Percentiles rank a stretch among this genome's conserved stretches.
Evolutionary conservation across 2,329 filamentous ascomycete species (phyloP).

Genomic region (Nigrospora sphaerica): DNA sequence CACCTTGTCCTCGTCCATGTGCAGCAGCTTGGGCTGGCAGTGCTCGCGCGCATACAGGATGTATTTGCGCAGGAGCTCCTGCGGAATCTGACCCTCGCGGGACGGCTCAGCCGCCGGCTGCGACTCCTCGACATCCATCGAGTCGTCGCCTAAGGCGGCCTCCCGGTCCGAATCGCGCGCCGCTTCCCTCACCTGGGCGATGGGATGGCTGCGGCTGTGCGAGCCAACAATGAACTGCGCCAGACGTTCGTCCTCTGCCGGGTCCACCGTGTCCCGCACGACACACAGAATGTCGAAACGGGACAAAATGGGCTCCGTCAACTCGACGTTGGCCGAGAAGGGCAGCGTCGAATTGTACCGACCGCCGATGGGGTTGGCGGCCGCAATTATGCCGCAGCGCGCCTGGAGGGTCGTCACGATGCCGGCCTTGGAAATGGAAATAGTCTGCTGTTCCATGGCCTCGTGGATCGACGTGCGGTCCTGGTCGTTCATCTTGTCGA

Average conservation of each 20-base stretch:
- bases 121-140: slow-evolving; percentile 54
- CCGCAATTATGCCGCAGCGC: slow-evolving; percentile 90
- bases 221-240: slow-evolving; percentile 93
- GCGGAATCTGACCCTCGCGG: slow-evolving; percentile 69
- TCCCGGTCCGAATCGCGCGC: not conserved
- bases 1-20: slow-evolving; percentile 97
- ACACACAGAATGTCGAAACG: slow-evolving; percentile 98
- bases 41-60: slow-evolving; percentile 91
- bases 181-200: slow-evolving; percentile 36
- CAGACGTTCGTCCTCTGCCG: slow-evolving; percentile 82
- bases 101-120: slow-evolving; percentile 14
- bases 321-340: slow-evolving; percentile 91
- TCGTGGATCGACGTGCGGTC: slow-evolving; percentile 98
- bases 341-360: slow-evolving; percentile 95
- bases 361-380: slow-evolving; percentile 91
- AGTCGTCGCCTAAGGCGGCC: slow-evolving; percentile 18
- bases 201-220: slow-evolving; percentile 77
- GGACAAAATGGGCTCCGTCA: slow-evolving; percentile 94
- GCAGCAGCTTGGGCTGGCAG: slow-evolving; percentile 85
- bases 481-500: slow-evolving; percentile 99
- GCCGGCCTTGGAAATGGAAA: slow-evolving; percentile 96
- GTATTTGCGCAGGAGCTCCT: slow-evolving; percentile 89
- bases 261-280: slow-evolving; percentile 91
- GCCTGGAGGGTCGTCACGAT: slow-evolving; percentile 97
- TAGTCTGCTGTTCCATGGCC: slow-evolving; percentile 99